Evolutionary conservation across 148 eudicot species (phyloP), one percentile per base, ranked within the genome.

Genomic region (Vaccinium macrocarpon): DNA sequence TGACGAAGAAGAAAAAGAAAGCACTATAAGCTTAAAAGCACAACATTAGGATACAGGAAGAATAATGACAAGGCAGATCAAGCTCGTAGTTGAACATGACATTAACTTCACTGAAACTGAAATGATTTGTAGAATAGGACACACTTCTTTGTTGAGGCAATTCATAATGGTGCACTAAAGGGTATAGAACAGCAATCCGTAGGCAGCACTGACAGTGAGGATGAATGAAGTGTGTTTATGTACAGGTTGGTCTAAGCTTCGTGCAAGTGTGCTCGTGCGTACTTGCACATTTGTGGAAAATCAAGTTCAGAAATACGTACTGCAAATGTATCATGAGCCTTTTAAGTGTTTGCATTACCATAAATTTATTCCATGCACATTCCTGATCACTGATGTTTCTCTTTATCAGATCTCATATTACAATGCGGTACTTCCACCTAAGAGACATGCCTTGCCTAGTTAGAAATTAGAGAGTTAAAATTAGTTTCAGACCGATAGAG

Each of bases 1-100:
- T 97, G 89, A 29, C 74, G 50, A 62, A 64, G 83, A 86, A 48
- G 4, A 82, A 42, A 79, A 66, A 82, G 42, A 81, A 81, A 79
- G 64, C 55, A 76, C 75, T 2, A 73, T 35, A 19, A 81, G 59
- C 68, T 59, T 57, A 50, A 68, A 80, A n/a, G 23, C 12, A 50
- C 57, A 62, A 66, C 49, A 62, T 61, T 23, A 76, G 68, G 66
- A 35, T 52, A 64, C 10, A 74, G 80, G 82, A 35, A 59, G 27
- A 32, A 56, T 56, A 49, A 51, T 78, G 68, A 74, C 84, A 68
- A 35, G 56, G 23, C 81, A 16, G 29, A 79, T 29, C 81, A 84
- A 50, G 76, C 79, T 64, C 50, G 59, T 50, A 78, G n/a, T 77
- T 53, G 77, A 64, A 64, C 32, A 18, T 55, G 32, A 50, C 38